These are phyloP conservation scores for Letharia lupina DNA, from an alignment of 495 filamentous ascomycete genomes.

Conservation along the genomic window DNA sequence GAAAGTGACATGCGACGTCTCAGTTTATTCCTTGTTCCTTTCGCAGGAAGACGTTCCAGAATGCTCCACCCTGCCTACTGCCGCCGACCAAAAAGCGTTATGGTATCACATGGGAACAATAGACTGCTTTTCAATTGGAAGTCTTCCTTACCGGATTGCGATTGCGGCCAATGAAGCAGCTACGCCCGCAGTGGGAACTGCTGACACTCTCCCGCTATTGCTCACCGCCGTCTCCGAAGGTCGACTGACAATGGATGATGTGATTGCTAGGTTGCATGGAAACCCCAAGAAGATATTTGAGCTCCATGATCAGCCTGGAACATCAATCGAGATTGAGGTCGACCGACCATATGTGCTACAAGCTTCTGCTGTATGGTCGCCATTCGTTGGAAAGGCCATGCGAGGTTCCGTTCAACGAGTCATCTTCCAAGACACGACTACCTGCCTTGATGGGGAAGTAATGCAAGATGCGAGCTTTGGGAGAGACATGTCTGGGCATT, in stretches of 20 bases:
- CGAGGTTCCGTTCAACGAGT: conserved; percentile 69
- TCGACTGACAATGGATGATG: conserved; percentile 63
- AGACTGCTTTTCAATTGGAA: conserved; percentile 78
- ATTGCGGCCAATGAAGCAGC: conserved; percentile 47
- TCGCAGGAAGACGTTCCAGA: conserved; percentile 66
- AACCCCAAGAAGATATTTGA: conserved; percentile 83
- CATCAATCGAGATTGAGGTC: conserved; percentile 68
- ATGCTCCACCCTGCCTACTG: conserved; percentile 58
- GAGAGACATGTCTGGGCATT: conserved; percentile 69
- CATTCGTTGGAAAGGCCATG: conserved; percentile 63
- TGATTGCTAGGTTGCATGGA: conserved; percentile 62
- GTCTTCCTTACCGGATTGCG: conserved; percentile 72
- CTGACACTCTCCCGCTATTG: conserved; percentile 68
- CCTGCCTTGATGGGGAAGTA: conserved; percentile 65
- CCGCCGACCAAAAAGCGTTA: conserved; percentile 64
- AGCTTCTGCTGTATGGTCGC: conserved; percentile 55
- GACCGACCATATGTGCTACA: conserved; percentile 55
- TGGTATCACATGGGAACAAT: conserved; percentile 73
- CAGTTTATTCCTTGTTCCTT: conserved; percentile 72
- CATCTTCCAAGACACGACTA: conserved; percentile 66
- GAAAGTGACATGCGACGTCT: conserved; percentile 78
- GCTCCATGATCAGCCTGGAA: conserved; percentile 71
- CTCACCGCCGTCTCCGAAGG: conserved; percentile 73
- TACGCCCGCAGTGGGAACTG: conserved; percentile 56
- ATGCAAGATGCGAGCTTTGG: conserved; percentile 50